Evolutionary conservation across 345 rosid species (phyloP).

Genomic region (Anastatica hierochuntica): DNA sequence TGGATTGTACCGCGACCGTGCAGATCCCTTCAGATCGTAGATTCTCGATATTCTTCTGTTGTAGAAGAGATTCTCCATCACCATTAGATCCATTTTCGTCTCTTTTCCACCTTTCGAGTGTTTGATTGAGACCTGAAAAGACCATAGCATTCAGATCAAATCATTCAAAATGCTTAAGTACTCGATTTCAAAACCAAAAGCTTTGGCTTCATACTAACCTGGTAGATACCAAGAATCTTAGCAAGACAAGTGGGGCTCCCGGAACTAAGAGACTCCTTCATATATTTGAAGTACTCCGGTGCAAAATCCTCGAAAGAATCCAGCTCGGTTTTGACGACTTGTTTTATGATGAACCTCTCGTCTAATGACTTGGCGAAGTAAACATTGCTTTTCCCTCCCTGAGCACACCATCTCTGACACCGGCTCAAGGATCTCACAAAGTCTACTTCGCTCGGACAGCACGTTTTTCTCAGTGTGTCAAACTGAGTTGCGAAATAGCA

Average conservation of each 20-base stretch:
- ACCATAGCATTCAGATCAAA: constrained; percentile 6
- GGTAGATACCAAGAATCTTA: constrained; percentile 92
- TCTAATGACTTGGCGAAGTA: constrained; percentile 90
- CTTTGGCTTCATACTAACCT: constrained; percentile 35
- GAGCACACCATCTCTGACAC: constrained; percentile 82
- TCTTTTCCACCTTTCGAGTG: constrained; percentile 80
- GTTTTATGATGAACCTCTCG: constrained; percentile 91
- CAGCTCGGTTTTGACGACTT: constrained; percentile 78
- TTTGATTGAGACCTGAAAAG: constrained; percentile 69
- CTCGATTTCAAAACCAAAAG: not conserved
- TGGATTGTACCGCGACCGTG: constrained; percentile 74
- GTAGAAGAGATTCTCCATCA: constrained; percentile 96
- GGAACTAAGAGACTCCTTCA: constrained; percentile 59
- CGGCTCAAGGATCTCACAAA: constrained; percentile 84
- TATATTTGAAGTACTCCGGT: constrained; percentile 62
- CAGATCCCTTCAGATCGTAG: constrained; percentile 92
- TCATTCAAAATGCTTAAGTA: not conserved
- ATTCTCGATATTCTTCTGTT: constrained; percentile 60
- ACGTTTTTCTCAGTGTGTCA: constrained; percentile 64
- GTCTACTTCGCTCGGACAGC: constrained; percentile 75
- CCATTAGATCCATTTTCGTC: constrained; percentile 87
- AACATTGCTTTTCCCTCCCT: constrained; percentile 97
- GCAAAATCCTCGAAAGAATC: constrained; percentile 94
- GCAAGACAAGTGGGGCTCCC: constrained; percentile 97
- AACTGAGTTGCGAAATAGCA: constrained; percentile 88